These are phyloP conservation scores for Castanea mollissima DNA, from an alignment of 306 rosid genomes.

Conservation along the genomic window DNA sequence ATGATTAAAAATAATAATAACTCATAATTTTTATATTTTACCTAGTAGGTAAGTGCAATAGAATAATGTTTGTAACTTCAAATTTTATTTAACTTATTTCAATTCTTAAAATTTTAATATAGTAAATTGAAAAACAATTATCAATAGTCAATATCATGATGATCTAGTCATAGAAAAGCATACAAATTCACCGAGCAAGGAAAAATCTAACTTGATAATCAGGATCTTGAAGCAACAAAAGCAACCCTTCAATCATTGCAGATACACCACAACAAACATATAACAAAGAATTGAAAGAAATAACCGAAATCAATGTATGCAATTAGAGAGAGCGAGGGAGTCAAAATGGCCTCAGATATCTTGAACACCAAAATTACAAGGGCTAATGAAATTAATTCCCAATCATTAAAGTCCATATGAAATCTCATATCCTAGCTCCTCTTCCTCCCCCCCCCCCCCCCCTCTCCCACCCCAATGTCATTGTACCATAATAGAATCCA, in stretches of 20 bases:
- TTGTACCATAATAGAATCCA: conserved; percentile 17
- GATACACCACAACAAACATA: conserved; percentile 19
- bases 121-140: no score
- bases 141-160: no score
- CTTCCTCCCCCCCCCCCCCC: no score
- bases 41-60: no score
- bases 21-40: no score
- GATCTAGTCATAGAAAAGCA: conserved; percentile 56
- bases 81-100: not conserved
- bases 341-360: not conserved
- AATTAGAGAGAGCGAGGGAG: not conserved
- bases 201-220: conserved; percentile 85
- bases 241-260: conserved; percentile 62
- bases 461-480: no score
- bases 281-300: conserved; percentile 21
- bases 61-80: no score
- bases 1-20: no score
- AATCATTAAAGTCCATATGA: no score
- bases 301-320: conserved; percentile 5
- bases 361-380: not conserved
- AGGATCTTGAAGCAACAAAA: conserved; percentile 70
- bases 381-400: no score
- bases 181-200: conserved; percentile 60
- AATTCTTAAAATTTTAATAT: not conserved
- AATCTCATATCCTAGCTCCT: no score